Evolutionary conservation across 306 rosid species (phyloP).

Genomic region (Trichosanthes cucumerina): DNA sequence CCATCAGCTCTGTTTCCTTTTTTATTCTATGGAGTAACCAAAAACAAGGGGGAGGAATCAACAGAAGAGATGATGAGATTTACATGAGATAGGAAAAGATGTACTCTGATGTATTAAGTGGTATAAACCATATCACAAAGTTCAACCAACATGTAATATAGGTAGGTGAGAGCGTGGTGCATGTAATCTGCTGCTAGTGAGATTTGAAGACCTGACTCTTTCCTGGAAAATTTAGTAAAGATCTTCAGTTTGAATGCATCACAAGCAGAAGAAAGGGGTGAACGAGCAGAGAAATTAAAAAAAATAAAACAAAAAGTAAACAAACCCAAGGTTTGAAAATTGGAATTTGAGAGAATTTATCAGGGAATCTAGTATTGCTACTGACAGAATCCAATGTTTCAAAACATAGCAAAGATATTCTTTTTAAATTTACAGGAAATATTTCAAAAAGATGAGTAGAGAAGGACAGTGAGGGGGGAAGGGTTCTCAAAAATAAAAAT

Average conservation of each 20-base stretch:
- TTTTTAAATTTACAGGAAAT: background rate
- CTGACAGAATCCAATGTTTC: background rate
- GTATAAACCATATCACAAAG: slow-evolving; percentile 17
- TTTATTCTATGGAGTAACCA: background rate
- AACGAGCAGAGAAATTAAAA: background rate
- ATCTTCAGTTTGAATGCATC: slow-evolving; percentile 19
- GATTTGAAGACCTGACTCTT: slow-evolving; percentile 29
- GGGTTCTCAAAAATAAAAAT: slow-evolving; percentile 15
- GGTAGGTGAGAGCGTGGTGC: slow-evolving; percentile 16
- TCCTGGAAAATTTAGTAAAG: slow-evolving; percentile 31
- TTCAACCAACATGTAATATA: slow-evolving; percentile 26
- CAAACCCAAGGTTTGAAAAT: background rate
- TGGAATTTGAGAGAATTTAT: background rate
- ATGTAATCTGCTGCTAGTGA: slow-evolving; percentile 31
- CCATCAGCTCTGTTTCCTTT: slow-evolving; percentile 1
- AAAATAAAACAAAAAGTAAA: no score
- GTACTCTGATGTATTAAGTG: background rate
- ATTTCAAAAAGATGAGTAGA: background rate
- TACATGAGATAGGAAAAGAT: background rate
- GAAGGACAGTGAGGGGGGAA: background rate
- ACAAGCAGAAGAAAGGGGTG: slow-evolving; percentile 8
- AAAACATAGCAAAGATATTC: slow-evolving; percentile 9
- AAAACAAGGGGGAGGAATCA: slow-evolving; percentile 9
- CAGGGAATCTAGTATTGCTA: background rate
- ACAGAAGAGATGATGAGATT: background rate